A percentile compares a stretch with the other conserved stretches of the same genome.
These are phyloP conservation scores for Areca catechu DNA, from an alignment of 176 grass and related monocot species.

Conservation along the genomic window DNA sequence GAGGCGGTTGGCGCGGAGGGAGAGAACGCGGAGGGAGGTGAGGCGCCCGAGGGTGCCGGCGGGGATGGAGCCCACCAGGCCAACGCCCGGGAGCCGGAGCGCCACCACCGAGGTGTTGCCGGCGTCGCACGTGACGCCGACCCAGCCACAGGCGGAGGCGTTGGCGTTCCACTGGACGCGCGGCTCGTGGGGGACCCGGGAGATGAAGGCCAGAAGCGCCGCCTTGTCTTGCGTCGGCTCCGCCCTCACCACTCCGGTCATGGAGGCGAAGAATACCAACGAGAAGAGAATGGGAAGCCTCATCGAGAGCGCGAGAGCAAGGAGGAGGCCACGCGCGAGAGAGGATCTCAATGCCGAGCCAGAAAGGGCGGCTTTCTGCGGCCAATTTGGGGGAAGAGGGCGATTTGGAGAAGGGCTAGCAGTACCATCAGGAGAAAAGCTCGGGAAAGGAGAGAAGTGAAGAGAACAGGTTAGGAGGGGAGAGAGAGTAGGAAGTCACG, in stretches of 20 bases:
- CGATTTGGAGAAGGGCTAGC: no score
- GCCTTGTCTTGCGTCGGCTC: slow-evolving; percentile 34
- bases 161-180: slow-evolving; percentile 35
- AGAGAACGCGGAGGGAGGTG: slow-evolving; percentile 31
- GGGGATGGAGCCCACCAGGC: slow-evolving; percentile 42
- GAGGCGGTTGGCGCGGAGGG: slow-evolving; percentile 72
- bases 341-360: no score
- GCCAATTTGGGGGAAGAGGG: no score
- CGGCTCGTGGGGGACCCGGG: slow-evolving; percentile 39
- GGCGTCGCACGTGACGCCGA: slow-evolving; percentile 47
- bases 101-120: slow-evolving; percentile 30
- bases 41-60: slow-evolving; percentile 27
- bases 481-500: no score
- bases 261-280: not conserved
- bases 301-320: no score
- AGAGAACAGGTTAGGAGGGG: no score
- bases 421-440: no score
- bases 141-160: slow-evolving; percentile 47
- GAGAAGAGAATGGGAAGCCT: slow-evolving; percentile 2
- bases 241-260: not conserved
- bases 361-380: no score
- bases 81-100: slow-evolving; percentile 54
- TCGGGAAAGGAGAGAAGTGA: no score
- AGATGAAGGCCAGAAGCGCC: slow-evolving; percentile 49
- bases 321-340: no score